Percentiles rank a stretch among this genome's conserved stretches.
These are phyloP conservation scores for Aspergillus viridinutans DNA, from an alignment of 2,329 filamentous ascomycete species.

Conservation along the genomic window DNA sequence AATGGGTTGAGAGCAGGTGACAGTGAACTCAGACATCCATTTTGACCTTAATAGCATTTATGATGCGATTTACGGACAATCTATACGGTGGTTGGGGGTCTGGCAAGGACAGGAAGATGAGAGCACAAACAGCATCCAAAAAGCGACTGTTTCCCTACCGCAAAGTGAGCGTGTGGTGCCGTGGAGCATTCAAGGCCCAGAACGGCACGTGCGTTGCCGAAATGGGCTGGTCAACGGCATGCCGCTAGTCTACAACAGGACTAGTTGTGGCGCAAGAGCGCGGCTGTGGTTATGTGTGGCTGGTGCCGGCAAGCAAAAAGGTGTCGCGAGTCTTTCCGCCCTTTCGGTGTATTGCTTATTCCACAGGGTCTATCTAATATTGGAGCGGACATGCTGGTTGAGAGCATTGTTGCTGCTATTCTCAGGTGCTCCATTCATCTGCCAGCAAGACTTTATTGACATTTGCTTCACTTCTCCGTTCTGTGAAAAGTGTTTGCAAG, in stretches of 20 bases:
- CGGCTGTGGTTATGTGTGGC: not conserved
- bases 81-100: not conserved
- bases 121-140: not conserved
- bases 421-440: not conserved
- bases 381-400: not conserved
- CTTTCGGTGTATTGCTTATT: not conserved
- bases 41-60: not conserved
- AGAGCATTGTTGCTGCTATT: not conserved
- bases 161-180: conserved; percentile 1
- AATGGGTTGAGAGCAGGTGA: not conserved
- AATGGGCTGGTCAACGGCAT: not conserved
- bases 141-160: not conserved
- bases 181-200: not conserved
- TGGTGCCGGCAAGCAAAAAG: not conserved
- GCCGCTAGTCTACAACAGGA: not conserved
- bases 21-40: not conserved
- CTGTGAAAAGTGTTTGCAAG: conserved; percentile 1
- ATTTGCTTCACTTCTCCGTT: not conserved
- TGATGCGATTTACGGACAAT: not conserved
- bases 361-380: not conserved
- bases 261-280: not conserved
- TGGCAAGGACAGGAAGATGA: not conserved
- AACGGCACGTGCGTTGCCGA: not conserved
- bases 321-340: conserved; percentile 6
- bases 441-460: not conserved